A percentile compares a stretch with the other conserved stretches of the same genome.
Evolutionary conservation across 805 yeast species (phyloP).

Genomic region (Barnettozyma sucrosica): DNA sequence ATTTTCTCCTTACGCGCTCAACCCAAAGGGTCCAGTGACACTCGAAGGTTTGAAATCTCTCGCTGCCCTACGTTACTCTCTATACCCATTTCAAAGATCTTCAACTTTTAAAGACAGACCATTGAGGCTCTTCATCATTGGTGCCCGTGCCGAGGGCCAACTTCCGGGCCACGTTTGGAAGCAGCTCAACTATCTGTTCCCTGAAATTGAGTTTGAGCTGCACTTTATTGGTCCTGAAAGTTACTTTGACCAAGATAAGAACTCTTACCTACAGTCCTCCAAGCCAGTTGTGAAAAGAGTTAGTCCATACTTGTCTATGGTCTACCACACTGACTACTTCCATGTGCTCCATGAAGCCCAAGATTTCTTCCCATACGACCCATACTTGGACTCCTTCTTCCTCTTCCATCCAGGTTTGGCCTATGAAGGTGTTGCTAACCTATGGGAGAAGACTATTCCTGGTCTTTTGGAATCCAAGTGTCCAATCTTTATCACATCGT

Average conservation of each 20-base stretch:
- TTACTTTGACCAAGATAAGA: slow-evolving; percentile 65
- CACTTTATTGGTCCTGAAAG: slow-evolving; percentile 95
- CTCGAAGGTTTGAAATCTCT: slow-evolving; percentile 90
- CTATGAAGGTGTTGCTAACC: slow-evolving; percentile 69
- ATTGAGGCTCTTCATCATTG: slow-evolving; percentile 80
- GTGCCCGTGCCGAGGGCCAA: slow-evolving; percentile 90
- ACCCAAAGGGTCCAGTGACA: slow-evolving; percentile 83
- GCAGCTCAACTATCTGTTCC: slow-evolving; percentile 81
- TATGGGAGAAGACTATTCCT: slow-evolving; percentile 81
- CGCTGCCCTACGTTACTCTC: slow-evolving; percentile 86
- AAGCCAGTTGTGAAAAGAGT: slow-evolving; percentile 68
- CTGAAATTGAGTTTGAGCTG: slow-evolving; percentile 74
- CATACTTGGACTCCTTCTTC: slow-evolving; percentile 89
- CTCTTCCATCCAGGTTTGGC: slow-evolving; percentile 94
- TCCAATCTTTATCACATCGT: slow-evolving; percentile 85
- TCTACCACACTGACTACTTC: slow-evolving; percentile 87
- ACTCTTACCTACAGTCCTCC: slow-evolving; percentile 49
- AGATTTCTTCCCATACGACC: slow-evolving; percentile 97
- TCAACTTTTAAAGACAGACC: slow-evolving; percentile 76
- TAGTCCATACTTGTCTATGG: slow-evolving; percentile 67
- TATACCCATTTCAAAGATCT: slow-evolving; percentile 61
- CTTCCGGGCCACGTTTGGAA: slow-evolving; percentile 95
- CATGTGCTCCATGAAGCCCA: slow-evolving; percentile 86
- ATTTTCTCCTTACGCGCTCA: slow-evolving; percentile 74
- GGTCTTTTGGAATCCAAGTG: slow-evolving; percentile 91